Evolutionary conservation across 805 yeast species (phyloP).

Genomic region (Nakazawaea ernobii): DNA sequence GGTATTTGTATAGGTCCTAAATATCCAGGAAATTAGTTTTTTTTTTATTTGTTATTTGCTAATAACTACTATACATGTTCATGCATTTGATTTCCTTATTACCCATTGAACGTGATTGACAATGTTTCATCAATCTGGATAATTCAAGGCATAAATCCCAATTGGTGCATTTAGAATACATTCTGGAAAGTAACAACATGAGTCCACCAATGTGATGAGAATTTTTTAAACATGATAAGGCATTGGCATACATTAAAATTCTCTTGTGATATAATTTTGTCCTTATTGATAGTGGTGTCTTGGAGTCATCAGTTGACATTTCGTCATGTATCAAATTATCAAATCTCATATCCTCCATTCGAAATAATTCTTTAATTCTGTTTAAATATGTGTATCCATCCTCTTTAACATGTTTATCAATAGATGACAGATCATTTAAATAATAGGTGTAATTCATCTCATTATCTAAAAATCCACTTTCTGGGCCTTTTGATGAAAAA

Average conservation of each 20-base stretch:
- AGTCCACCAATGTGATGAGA: slow-evolving; percentile 12
- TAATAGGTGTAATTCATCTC: slow-evolving; percentile 14
- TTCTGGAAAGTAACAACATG: slow-evolving; percentile 9
- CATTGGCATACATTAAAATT: slow-evolving; percentile 9
- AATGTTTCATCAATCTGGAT: slow-evolving; percentile 11
- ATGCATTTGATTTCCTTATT: slow-evolving; percentile 12
- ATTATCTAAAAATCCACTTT: slow-evolving; percentile 19
- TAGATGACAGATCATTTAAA: background rate
- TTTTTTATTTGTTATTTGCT: background rate
- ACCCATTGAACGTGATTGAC: slow-evolving; percentile 14
- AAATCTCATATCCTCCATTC: background rate
- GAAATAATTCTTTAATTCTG: slow-evolving; percentile 29
- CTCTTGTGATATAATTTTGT: slow-evolving; percentile 7
- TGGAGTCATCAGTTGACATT: background rate
- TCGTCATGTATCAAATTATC: background rate
- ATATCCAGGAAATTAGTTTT: slow-evolving; percentile 9
- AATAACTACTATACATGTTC: slow-evolving; percentile 10
- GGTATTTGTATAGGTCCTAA: slow-evolving; percentile 32
- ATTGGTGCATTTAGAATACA: slow-evolving; percentile 8
- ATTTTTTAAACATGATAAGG: background rate
- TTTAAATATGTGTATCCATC: slow-evolving; percentile 41
- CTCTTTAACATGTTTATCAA: slow-evolving; percentile 30
- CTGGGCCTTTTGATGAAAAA: slow-evolving; percentile 17
- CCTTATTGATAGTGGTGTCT: background rate
- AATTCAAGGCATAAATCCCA: slow-evolving; percentile 9